Base-by-base conservation (phyloP, 2,329 filamentous ascomycete species). In the Dactylonectria estremocensis region DNA sequence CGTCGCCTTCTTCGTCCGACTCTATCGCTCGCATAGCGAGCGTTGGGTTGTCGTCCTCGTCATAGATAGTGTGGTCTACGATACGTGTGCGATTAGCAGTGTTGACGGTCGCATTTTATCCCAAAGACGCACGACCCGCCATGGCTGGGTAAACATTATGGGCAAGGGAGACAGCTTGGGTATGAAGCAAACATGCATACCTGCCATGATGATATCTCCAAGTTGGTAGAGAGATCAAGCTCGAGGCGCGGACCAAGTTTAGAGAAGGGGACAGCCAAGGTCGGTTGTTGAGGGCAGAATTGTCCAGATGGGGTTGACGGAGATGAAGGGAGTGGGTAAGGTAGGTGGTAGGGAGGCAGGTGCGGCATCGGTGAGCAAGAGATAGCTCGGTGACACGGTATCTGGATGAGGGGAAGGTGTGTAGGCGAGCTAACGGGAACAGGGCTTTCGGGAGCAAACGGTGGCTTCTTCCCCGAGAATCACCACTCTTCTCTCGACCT, bases 1-100 rank as follows among this genome's bases (percentile, higher is more conserved):
- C 75, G n/a, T 77, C 73, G 50, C 73, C 75, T 60, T 80, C 78
- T 40, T 76, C 78, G 66, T 80, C 78, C 54, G 76, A 79, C 64
- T 78, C 78, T 53, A 71, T 68, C 28, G 76, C 74, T 52, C 71
- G 74, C 35, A 78, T 70, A 49, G 73, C 68, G 28, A 77, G 72
- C 18, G 71, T 67, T 14, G 65, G 33, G 50, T 72, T 65, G 59
- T 76, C 74, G 67, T 67, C 71, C 33, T 76, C 69, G 57, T 73
- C 74, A 37, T 53, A 63, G 18, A 55, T 45, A 33, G 20, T 49
- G 53, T 68, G 61, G 40, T 54, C 68, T 69, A 45, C 7, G 48
- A 46, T 68, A 55, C 18, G 61, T 54, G 37, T 40, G 49, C 13
- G n/a, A 49, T 67, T 56, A 64, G 65, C 50, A 64, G 20, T 10